Base-by-base conservation (phyloP, 768 basidiomycete species). In the Crepidotus variabilis region DNA sequence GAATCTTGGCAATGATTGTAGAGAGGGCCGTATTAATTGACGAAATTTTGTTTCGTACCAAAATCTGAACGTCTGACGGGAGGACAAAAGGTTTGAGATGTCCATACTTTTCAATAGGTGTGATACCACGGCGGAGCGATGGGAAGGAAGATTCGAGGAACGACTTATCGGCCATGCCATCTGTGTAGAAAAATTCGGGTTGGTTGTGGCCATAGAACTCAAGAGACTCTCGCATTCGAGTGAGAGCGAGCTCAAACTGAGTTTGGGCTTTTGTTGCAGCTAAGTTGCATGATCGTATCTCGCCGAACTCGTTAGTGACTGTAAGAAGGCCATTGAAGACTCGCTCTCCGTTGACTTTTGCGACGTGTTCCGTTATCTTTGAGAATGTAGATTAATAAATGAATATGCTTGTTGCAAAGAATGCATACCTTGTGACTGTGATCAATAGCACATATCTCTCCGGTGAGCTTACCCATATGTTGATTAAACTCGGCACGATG, bases 251-350 rank as follows among this genome's bases (percentile, higher is more conserved):
- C n/a, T 65, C 65, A 48, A 63, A 71, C 46, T 74, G 65, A 0
- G 60, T 52, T 43, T 75, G 72, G 0, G 70, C 61, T 56, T 72
- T 75, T 0, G 71, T 71, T 2, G 69, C 61, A 2, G 62, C 63
- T 33, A 64, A 32, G 20, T 57, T 55, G 20, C 52, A 50, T 3
- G 47, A 28, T 0, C 23, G 43, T 21, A 54, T 54, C 23, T 54
- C 43, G 1, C 53, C 53, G 7, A 47, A 47, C 46, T 54, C 53
- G 22, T 54, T 47, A 20, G 53, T 54, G 18, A 47, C 39, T 3
- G 53, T 54, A 10, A 54, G 53, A 46, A 54, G 46, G 16, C 43
- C 53, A 54, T 22, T 48, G 32, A 54, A 54, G 4, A 47, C 23
- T 14, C 46, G 53, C 20, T 54, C 43, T 6, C 53, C 43, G 20